Evolutionary conservation across 2,329 filamentous ascomycete genomes (phyloP).

Genomic region (Epichloe amarillans): DNA sequence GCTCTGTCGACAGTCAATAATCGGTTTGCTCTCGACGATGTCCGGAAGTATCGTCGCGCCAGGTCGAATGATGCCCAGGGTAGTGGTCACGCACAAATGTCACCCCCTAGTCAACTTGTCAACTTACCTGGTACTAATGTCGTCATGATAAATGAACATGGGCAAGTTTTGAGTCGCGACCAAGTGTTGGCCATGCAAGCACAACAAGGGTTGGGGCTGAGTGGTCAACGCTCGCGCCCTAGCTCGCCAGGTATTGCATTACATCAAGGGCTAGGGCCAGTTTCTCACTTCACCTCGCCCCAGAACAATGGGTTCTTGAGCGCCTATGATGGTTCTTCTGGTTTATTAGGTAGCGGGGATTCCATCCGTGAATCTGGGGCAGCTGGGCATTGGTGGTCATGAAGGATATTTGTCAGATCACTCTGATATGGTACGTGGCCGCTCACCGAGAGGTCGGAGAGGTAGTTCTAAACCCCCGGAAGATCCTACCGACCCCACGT

Average conservation of each 20-base stretch:
- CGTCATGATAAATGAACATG: constrained; percentile 90
- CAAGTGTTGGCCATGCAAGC: constrained; percentile 73
- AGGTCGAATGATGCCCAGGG: constrained; percentile 73
- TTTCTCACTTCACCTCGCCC: constrained; percentile 68
- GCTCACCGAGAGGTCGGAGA: constrained; percentile 80
- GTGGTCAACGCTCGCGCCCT: constrained; percentile 67
- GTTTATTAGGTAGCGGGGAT: constrained; percentile 61
- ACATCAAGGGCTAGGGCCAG: constrained; percentile 48
- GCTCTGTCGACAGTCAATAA: constrained; percentile 97
- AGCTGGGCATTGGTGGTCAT: constrained; percentile 55
- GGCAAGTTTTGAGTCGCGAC: constrained; percentile 73
- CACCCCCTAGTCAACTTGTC: constrained; percentile 49
- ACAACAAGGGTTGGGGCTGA: constrained; percentile 47
- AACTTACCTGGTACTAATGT: constrained; percentile 61
- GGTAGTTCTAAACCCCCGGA: constrained; percentile 98
- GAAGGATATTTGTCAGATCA: constrained; percentile 91
- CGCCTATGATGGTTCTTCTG: constrained; percentile 66
- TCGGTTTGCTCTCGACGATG: constrained; percentile 90
- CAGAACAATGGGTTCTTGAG: constrained; percentile 91
- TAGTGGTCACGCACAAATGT: constrained; percentile 46
- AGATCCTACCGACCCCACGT: constrained; percentile 80
- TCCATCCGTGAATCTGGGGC: constrained; percentile 55
- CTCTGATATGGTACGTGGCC: constrained; percentile 78
- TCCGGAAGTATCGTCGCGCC: constrained; percentile 86
- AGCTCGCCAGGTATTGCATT: constrained; percentile 79